Evolutionary conservation across 2,329 filamentous ascomycete species (phyloP), one percentile per base, ranked within the genome.

Genomic region (Immersiporthe knoxdaviesiana): DNA sequence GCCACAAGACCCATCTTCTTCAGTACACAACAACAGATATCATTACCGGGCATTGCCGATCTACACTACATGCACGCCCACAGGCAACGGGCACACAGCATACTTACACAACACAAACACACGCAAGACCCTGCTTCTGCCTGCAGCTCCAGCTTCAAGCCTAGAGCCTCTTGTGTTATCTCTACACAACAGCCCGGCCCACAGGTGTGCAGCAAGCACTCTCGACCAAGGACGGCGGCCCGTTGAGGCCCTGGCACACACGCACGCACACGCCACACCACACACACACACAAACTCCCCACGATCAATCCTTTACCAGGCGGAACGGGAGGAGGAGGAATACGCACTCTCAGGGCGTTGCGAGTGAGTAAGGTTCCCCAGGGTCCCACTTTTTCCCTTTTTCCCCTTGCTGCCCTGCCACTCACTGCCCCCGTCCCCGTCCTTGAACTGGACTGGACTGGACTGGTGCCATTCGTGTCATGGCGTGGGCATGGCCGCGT

Each of bases 211-310:
- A 30, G 50, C 50, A 27, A 8, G n/a, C n/a, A n/a, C n/a, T 35
- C 63, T 72, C 70, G 59, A 8, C 63, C 54, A 67, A 67, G 71
- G 70, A 69, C 66, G 69, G 72, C 70, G 70, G 73, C 72, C 72
- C 66, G 8, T 72, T 68, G 71, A 74, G 73, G 72, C 72, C 72
- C 72, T 72, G 47, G 62, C 70, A 65, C 63, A 59, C 66, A 21
- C 56, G n/a, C 56, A 7, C 30, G 4, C 27, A 8, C 52, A n/a
- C 14, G 32, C 27, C 44, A n/a, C 41, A 44, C 41, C 12, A 18
- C 44, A 47, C 44, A n/a, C 44, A 47, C 21, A 47, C 44, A 10
- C 44, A 44, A 21, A 21, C 16, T 44, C 41, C 21, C 44, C n/a
- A 47, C 44, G 44, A 47, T 47, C 41, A 2, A 47, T 47, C 44